Evolutionary conservation across 306 rosid species (phyloP), one percentile per base, ranked within the genome.

Genomic region (Quercus cerris): DNA sequence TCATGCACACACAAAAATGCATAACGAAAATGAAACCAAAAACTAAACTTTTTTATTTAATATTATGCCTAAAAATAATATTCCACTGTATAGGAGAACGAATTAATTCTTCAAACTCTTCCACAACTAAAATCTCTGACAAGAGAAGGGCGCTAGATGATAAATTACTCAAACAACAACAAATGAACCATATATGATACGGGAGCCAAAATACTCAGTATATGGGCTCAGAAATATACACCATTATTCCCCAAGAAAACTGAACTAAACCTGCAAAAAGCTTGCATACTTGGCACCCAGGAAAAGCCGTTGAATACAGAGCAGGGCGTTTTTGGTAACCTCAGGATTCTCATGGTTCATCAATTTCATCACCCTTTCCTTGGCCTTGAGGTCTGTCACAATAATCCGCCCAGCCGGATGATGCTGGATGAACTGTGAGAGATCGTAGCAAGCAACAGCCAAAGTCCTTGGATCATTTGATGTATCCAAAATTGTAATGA

Each of bases 221-320:
- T 6, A 75, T 27, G 81, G 57, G 63, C 74, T 20, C 13, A 25
- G 76, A 58, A 49, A 84, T 58, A 61, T 66, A 31, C 55, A 6
- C 59, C 51, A 13, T 54, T 76, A 76, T 79, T 74, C 62, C 72
- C 67, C 52, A 23, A 30, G 46, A 33, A 73, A 81, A 76, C 56
- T 73, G 76, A 77, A 62, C 82, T 88, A 96, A 74, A 79, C 97
- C 90, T 93, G 99, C 90, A 96, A 87, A 87, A 96, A 93, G 86
- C 98, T 93, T 9, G 98, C 98, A 81, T 93, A 96, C 85, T 93
- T 96, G 70, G 98, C 88, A 64, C 99, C 99, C 55, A 93, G 87
- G 88, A 96, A 91, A 83, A 96, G 98, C 92, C 99, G 85, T 75
- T 96, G 99, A 75, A 96, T 91, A 84, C 99, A 96, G 75, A 96